These are phyloP conservation scores for Candida gorgasii DNA, from an alignment of 805 yeast genomes.

Conservation along the genomic window DNA sequence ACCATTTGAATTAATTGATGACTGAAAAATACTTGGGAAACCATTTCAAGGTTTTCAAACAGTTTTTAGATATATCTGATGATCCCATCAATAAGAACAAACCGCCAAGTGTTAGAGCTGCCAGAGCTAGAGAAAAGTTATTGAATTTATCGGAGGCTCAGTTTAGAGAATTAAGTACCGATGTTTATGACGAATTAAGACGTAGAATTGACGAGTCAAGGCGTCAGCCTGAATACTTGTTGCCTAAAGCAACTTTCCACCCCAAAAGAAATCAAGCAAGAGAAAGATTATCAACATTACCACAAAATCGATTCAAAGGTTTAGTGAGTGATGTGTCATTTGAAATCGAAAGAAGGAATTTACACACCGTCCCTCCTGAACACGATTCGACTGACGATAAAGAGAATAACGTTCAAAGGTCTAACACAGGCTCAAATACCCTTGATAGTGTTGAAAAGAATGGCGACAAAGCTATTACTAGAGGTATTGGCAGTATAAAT, in stretches of 20 bases:
- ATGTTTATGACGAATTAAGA: slow-evolving; percentile 88
- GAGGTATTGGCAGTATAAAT: background rate
- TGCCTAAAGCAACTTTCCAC: slow-evolving; percentile 75
- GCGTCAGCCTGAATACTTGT: slow-evolving; percentile 60
- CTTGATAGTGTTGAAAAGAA: background rate
- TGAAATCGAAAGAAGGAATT: slow-evolving; percentile 79
- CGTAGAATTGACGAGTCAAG: slow-evolving; percentile 68
- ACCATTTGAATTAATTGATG: slow-evolving; percentile 16
- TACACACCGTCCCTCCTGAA: slow-evolving; percentile 33
- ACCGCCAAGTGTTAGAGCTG: slow-evolving; percentile 59
- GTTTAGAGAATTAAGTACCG: slow-evolving; percentile 87
- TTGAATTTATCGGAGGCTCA: slow-evolving; percentile 79
- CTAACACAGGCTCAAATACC: background rate
- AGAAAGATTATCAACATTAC: slow-evolving; percentile 82
- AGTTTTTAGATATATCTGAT: slow-evolving; percentile 51
- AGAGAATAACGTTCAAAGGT: slow-evolving; percentile 17
- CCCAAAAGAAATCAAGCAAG: slow-evolving; percentile 96
- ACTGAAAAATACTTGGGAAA: slow-evolving; percentile 38
- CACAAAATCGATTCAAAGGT: slow-evolving; percentile 81
- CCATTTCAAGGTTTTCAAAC: slow-evolving; percentile 51
- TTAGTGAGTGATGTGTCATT: slow-evolving; percentile 84
- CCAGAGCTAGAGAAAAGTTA: slow-evolving; percentile 82
- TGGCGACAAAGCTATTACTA: no score
- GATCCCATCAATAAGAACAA: slow-evolving; percentile 42
- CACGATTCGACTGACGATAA: slow-evolving; percentile 21